These are phyloP conservation scores for Tetrahymena malaccensis DNA, from an alignment of 73 alveolate genomes.

Conservation along the genomic window DNA sequence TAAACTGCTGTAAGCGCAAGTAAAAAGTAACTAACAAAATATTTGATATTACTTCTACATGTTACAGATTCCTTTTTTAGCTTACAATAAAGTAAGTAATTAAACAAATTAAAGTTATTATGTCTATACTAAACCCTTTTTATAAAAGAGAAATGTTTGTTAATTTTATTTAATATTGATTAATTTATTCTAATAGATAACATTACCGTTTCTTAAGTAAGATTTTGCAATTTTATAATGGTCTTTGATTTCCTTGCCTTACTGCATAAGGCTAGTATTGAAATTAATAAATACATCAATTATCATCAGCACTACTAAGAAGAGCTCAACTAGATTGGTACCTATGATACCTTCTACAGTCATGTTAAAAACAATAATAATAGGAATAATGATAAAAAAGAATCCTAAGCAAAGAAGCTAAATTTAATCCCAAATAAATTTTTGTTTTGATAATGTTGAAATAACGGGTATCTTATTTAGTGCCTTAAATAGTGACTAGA, in stretches of 20 bases:
- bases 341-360: neutral
- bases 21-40: neutral
- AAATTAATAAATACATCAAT: neutral
- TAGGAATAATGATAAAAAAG: neutral
- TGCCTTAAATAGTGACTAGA: neutral
- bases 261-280: neutral
- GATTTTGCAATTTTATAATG: neutral
- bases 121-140: neutral
- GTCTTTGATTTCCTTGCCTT: neutral
- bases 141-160: neutral
- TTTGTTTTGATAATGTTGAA: neutral
- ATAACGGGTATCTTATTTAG: neutral
- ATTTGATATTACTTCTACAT: neutral
- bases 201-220: neutral
- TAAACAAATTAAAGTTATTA: neutral
- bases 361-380: neutral
- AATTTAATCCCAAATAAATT: neutral
- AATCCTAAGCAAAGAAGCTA: neutral
- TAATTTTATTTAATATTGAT: neutral
- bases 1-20: neutral
- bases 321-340: neutral
- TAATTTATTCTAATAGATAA: neutral
- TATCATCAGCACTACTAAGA: neutral
- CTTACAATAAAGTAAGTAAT: neutral
- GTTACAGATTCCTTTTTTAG: neutral